Evolutionary conservation across 2,329 filamentous ascomycete species (phyloP), one percentile per base, ranked within the genome.

Genomic region (Ophiostoma novo-ulmi): DNA sequence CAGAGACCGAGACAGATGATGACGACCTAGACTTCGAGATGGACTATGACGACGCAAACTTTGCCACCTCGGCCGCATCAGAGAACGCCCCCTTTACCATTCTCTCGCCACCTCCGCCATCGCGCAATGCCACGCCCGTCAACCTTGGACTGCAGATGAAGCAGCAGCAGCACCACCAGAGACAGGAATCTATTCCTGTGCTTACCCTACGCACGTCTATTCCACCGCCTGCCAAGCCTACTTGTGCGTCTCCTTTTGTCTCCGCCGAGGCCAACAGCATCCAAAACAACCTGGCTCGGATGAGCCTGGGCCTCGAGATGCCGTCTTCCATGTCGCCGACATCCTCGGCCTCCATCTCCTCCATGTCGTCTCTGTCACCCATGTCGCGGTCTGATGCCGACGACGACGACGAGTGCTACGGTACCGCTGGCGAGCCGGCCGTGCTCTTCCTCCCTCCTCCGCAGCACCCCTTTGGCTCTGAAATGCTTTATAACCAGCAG

Each of bases 41-140:
- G 48, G 44, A 87, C 52, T 79, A 89, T 72, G 86, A 89, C 74
- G 85, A 88, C 48, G 69, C 72, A 73, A 88, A 88, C 78, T 89
- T 89, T 75, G 86, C 86, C n/a, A 83, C 81, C 4, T 83, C 84
- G 0, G 81, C 83, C 3, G 75, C 78, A 7, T 82, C 82, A 0
- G 85, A 87, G 69, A 79, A 72, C 2, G 78, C 80, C 31, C 76
- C 80, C 1, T 83, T 81, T 71, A 85, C 84, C 1, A 78, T 80
- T 58, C 78, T 87, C 20, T 87, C 86, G 2, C 85, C 85, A 10
- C 85, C 85, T 0, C 85, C 86, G 0, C 80, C 81, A 63, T 81
- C 38, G 71, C 69, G 55, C 68, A 39, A 64, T 14, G 6, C 61
- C 22, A 70, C 70, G 3, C 68, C 69, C 11, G 10, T 65, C 10